Base-by-base conservation (phyloP, 1,284 basidiomycete genomes). In the Cryptococcus maquisensis region DNA sequence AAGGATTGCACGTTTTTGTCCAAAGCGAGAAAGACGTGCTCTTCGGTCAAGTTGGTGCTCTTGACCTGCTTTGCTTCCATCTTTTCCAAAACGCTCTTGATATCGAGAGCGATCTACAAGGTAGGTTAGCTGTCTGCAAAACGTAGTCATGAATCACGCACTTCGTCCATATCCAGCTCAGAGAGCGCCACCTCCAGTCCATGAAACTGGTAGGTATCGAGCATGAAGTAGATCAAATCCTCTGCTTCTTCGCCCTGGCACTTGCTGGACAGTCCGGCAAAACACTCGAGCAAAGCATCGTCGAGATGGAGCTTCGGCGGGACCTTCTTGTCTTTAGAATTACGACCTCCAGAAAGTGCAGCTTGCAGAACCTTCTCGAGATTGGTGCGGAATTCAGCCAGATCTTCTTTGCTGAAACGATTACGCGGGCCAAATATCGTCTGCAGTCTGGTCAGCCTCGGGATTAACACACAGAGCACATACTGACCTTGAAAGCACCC, bases 211-310 rank as follows among this genome's bases (percentile, higher is more conserved):
- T 94, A 93, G 0, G 94, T 81, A 68, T 98, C 96, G 47, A 98
- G 81, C 21, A 96, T 82, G 75, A 96, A 98, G 75, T 95, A 96
- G 7, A 92, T 83, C 38, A 98, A 78, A 69, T 99, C 96, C 71
- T 98, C 94, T 15, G 98, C 79, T 67, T 98, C 95, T 69, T 98
- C 95, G 62, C 96, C 90, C 23, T 84, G 83, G 63, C 88, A 90
- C 61, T 85, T 84, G 0, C 88, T 84, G 1, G 86, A 84, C 1
- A 98, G 79, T 0, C 85, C 84, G 0, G 90, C 85, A 66, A 98
- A 90, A 72, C 90, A 91, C 62, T 87, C 83, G n/a, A 97, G 76
- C 3, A 97, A 67, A 2, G 80, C 75, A 58, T 90, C 84, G 66
- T 91, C 86, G 16, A 82, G 65, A 35, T 81, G 80, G 20, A 79